Conservation (phyloP, 208 protist genomes). For the Kentomonas sorsogonicus region DNA sequence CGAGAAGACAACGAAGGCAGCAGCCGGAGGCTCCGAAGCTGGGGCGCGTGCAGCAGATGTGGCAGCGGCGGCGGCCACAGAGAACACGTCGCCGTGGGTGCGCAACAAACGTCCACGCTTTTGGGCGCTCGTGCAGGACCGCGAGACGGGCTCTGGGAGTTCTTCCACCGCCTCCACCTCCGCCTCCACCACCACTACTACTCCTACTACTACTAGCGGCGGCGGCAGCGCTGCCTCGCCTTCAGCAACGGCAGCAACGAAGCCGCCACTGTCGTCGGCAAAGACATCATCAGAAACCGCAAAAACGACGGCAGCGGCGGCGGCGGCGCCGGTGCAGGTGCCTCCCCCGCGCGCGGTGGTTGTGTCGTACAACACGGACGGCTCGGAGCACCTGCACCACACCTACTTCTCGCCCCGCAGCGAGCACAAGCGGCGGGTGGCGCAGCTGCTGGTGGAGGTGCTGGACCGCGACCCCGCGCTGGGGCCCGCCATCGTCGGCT, state of each 20-base stretch:
- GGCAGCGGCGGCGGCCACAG: slow-evolving; percentile 1
- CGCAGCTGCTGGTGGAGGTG: slow-evolving; percentile 33
- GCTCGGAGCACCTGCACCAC: slow-evolving; percentile 8
- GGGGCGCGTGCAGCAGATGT: no score
- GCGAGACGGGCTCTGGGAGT: no score
- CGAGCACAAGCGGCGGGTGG: slow-evolving; percentile 45
- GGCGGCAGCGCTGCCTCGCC: not conserved
- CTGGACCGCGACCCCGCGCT: slow-evolving; percentile 44
- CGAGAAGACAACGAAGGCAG: no score
- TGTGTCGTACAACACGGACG: no score
- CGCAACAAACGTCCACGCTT: slow-evolving; percentile 34
- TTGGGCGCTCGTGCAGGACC: slow-evolving; percentile 35
- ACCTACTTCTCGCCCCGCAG: slow-evolving; percentile 27
- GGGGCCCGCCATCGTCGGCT: slow-evolving; percentile 36
- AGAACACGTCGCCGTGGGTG: slow-evolving; percentile 22
- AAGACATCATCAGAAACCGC: not conserved
- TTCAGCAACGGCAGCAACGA: not conserved
- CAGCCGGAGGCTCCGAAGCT: no score
- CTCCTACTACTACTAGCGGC: not conserved
- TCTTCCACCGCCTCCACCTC: slow-evolving; percentile 1
- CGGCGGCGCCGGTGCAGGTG: not conserved
- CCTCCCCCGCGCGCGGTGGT: not conserved
- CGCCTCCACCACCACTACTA: not conserved
- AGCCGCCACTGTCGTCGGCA: not conserved
- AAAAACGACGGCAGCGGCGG: slow-evolving; percentile 1